Percentiles rank a stretch among this genome's conserved stretches.
phyloP scores from a whole-genome alignment of 805 yeast genomes.

The Ogataea degrootiae region DNA sequence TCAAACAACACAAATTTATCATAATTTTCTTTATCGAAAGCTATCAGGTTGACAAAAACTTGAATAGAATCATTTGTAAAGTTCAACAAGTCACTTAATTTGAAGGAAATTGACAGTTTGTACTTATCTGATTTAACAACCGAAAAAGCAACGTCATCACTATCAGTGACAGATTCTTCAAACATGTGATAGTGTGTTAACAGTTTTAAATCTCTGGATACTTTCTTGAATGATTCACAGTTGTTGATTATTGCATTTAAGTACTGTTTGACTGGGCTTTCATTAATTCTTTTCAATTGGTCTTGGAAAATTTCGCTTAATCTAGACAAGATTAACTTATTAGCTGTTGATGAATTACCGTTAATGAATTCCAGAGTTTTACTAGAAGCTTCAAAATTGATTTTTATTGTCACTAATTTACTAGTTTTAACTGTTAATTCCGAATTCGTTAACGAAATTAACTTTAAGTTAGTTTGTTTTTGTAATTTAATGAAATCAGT shows the following conservation, averaged over 20 bases:
- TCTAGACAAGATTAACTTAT: too few species aligned
- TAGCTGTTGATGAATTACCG: too few species aligned
- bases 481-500: slow-evolving; percentile 11
- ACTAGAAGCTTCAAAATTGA: background rate
- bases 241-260: background rate
- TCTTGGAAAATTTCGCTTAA: too few species aligned
- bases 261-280: too few species aligned
- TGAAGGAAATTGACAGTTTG: background rate
- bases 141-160: background rate
- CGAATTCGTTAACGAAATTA: slow-evolving; percentile 5
- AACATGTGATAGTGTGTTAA: background rate
- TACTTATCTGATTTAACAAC: background rate
- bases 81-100: background rate
- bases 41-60: background rate
- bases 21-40: background rate
- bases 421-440: background rate
- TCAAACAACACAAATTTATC: background rate
- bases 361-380: background rate
- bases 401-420: background rate
- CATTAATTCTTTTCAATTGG: too few species aligned
- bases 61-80: background rate
- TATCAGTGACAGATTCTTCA: background rate
- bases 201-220: background rate
- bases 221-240: background rate
- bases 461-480: slow-evolving; percentile 5